Evolutionary conservation across 257 asterid genomes (phyloP).

Genomic region (Solanum boliviense): DNA sequence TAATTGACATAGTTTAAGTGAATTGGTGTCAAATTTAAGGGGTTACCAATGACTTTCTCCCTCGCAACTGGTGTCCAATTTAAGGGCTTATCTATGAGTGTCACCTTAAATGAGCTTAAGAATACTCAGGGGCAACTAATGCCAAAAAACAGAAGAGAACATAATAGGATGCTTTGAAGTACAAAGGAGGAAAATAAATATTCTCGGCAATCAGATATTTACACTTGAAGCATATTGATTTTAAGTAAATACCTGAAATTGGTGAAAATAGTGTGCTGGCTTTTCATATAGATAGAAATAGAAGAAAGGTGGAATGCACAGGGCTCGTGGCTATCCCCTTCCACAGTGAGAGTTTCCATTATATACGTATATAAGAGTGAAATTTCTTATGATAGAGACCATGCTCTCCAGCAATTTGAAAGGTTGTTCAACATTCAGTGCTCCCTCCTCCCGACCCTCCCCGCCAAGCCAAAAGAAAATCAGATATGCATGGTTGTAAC

Average conservation of each 20-base stretch:
- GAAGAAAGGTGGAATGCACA: background rate
- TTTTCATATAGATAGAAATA: background rate
- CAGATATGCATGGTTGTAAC: background rate
- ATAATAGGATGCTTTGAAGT: background rate
- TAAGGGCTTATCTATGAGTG: background rate
- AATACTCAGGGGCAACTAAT: background rate
- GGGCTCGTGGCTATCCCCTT: background rate
- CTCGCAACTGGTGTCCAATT: background rate
- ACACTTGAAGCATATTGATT: background rate
- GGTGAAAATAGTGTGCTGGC: background rate
- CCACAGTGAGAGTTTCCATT: background rate
- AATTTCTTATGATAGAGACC: background rate
- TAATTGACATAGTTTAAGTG: background rate
- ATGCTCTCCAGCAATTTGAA: background rate
- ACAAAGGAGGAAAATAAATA: background rate
- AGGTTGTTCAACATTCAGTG: background rate
- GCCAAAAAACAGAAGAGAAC: background rate
- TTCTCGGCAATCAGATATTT: background rate
- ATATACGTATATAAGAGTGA: background rate
- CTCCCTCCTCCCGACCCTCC: background rate
- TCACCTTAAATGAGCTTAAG: background rate
- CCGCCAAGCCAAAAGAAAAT: background rate
- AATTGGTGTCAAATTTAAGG: background rate
- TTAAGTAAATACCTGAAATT: background rate
- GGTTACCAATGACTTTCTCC: background rate